Base-by-base conservation (phyloP, 2,329 filamentous ascomycete genomes). In the Geosmithia putterillii region DNA sequence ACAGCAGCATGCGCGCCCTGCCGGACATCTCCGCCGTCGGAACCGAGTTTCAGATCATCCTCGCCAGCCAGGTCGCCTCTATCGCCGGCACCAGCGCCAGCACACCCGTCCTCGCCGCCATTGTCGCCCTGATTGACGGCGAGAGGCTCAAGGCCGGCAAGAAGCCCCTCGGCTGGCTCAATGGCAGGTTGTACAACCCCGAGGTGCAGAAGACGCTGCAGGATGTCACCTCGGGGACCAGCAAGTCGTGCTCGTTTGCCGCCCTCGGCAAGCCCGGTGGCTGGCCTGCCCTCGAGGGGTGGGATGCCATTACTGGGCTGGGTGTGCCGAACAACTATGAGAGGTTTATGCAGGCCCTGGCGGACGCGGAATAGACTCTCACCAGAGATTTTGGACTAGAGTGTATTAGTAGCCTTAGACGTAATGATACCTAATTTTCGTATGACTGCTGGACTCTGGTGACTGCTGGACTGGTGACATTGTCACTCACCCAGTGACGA, bases 11-110 rank as follows among this genome's bases (percentile, higher is more conserved):
- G 34, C 63, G 73, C 4, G 72, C 63, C 1, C 63, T 67, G 18
- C 73, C 73, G 1, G 73, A 76, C 49, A 59, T 76, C 20, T 63
- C 69, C 4, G 70, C 66, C 3, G 66, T 85, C 19, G 71, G 79
- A 2, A 73, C 73, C 7, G 73, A 76, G 47, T 82, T 80, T 44
- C 48, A 57, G 7, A 61, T 65, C 32, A 45, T 61, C 3, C 48
- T 58, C 15, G 53, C 53, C 6, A 62, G 61, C 7, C 41, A 44
- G 14, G 45, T 53, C 5, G 35, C 42, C 0, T 46, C 48, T 2
- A 54, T 68, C 2, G 50, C 58, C 40, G 70, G 70, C 10, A 73
- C 70, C 12, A 71, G 68, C 43, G 73, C 73, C 1, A 70, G 70
- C 34, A 66, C 74, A 4, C 75, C 74, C 0, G 65, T 76, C 0